phyloP scores from a whole-genome alignment of 2,329 filamentous ascomycete genomes.

The Clarireedia hainanense region DNA sequence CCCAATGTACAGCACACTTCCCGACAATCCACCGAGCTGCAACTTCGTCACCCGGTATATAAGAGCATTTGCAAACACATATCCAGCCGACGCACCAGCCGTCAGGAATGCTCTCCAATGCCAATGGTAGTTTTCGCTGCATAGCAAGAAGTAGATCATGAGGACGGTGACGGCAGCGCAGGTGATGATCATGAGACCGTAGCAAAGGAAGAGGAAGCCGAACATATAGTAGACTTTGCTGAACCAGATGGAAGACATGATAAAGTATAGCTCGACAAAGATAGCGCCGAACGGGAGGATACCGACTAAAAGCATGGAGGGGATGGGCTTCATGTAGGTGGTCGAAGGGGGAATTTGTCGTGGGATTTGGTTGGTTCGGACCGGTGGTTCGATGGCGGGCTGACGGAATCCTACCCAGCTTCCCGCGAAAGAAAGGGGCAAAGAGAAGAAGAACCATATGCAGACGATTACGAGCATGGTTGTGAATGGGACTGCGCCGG shows the following conservation, averaged over 20 bases:
- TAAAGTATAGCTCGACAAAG: slow-evolving; percentile 97
- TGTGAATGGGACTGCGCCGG: slow-evolving; percentile 88
- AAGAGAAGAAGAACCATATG: slow-evolving; percentile 96
- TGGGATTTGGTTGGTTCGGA: slow-evolving; percentile 95
- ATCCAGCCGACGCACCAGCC: slow-evolving; percentile 80
- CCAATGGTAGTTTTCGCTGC: slow-evolving; percentile 97
- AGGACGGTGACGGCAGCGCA: slow-evolving; percentile 86
- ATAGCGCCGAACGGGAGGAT: slow-evolving; percentile 93
- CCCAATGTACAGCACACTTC: slow-evolving; percentile 84
- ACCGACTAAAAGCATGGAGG: slow-evolving; percentile 86
- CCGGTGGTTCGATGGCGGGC: slow-evolving; percentile 63
- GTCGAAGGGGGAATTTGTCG: slow-evolving; percentile 83
- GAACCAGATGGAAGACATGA: slow-evolving; percentile 99
- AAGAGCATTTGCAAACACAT: slow-evolving; percentile 86
- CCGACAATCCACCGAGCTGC: slow-evolving; percentile 75
- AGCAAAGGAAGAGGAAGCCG: slow-evolving; percentile 96
- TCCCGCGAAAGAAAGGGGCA: slow-evolving; percentile 81
- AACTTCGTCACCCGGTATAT: slow-evolving; percentile 87
- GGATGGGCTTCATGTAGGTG: slow-evolving; percentile 77
- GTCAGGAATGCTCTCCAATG: slow-evolving; percentile 94
- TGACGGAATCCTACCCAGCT: slow-evolving; percentile 91
- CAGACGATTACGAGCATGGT: slow-evolving; percentile 91
- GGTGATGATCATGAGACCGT: slow-evolving; percentile 93
- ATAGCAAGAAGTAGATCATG: slow-evolving; percentile 93
- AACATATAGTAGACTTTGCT: slow-evolving; percentile 99